These are phyloP conservation scores for Sporothrix brunneoviolacea DNA, from an alignment of 2,329 filamentous ascomycete species.

Conservation along the genomic window DNA sequence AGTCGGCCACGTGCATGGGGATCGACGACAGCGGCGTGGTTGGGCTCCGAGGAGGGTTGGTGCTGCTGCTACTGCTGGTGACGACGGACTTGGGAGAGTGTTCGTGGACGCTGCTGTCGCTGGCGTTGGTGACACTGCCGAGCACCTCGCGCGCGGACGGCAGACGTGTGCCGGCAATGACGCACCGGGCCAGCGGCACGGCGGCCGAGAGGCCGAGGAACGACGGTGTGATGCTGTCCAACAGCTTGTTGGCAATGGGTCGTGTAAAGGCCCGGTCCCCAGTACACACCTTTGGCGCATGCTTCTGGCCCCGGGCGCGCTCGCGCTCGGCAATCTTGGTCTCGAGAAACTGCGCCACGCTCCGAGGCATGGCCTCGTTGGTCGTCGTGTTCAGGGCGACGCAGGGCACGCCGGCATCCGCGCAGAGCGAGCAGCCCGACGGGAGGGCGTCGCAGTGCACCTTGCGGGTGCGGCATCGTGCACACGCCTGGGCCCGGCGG, in stretches of 20 bases:
- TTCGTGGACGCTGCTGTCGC: neutral
- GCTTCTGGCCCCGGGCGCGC: neutral
- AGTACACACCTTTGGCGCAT: too few species aligned
- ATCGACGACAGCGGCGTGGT: neutral
- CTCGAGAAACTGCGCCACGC: conserved; percentile 8
- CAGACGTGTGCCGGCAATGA: conserved; percentile 7
- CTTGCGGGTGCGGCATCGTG: conserved; percentile 5
- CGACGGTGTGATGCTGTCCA: neutral
- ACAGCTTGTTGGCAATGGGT: neutral
- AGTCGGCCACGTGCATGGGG: conserved; percentile 9
- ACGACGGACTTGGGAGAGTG: neutral
- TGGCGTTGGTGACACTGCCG: neutral
- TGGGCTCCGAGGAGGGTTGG: too few species aligned
- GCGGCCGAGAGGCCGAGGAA: conserved; percentile 5
- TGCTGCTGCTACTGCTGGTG: neutral
- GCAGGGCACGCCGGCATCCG: neutral
- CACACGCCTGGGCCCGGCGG: conserved; percentile 7
- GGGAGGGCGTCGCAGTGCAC: conserved; percentile 11
- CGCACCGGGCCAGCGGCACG: conserved; percentile 6
- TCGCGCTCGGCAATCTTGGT: conserved; percentile 6
- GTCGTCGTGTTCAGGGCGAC: conserved; percentile 1
- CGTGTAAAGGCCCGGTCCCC: neutral
- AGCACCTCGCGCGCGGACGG: conserved; percentile 4
- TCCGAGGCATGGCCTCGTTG: neutral
- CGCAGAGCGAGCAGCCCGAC: conserved; percentile 5